Percentiles rank a stretch among this genome's conserved stretches.
Conservation (phyloP, 306 rosid genomes). For the Vicia faba region DNA sequence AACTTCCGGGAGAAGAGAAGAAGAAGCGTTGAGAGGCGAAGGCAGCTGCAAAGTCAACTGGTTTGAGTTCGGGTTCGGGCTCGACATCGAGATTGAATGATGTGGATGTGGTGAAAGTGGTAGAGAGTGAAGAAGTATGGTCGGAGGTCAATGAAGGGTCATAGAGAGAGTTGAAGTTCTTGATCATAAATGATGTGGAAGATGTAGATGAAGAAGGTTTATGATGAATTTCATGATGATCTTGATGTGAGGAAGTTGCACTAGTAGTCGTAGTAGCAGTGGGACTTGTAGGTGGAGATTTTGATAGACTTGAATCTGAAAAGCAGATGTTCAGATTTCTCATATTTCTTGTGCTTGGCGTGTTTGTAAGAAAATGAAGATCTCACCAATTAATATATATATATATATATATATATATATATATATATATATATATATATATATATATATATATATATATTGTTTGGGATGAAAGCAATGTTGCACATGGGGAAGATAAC, state of each 20-base stretch:
- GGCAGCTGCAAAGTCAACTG: constrained; percentile 62
- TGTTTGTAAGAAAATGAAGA: constrained; percentile 32
- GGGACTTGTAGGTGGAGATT: constrained; percentile 42
- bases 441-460: background rate
- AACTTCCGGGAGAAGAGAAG: constrained; percentile 84
- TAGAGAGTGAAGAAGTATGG: constrained; percentile 45
- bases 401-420: too few relatives aligned
- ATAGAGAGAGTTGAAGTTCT: constrained; percentile 87
- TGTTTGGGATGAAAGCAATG: constrained; percentile 44
- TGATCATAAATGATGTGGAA: constrained; percentile 44
- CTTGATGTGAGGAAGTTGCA: constrained; percentile 18
- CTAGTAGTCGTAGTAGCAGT: background rate
- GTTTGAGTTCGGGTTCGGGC: constrained; percentile 25
- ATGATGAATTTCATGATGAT: constrained; percentile 21
- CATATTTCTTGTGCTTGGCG: constrained; percentile 53
- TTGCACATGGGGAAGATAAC: constrained; percentile 45
- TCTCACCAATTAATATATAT: background rate
- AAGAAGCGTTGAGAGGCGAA: constrained; percentile 90
- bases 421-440: too few relatives aligned
- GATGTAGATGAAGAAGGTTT: constrained; percentile 36
- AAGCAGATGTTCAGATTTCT: constrained; percentile 56
- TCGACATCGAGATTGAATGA: constrained; percentile 23
- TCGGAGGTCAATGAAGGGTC: constrained; percentile 39
- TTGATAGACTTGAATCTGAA: constrained; percentile 52
- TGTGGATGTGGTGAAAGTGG: constrained; percentile 18